Percentiles rank a stretch among this genome's conserved stretches.
These are phyloP conservation scores for Geranium incanum DNA, from an alignment of 441 rosid species.

Conservation along the genomic window DNA sequence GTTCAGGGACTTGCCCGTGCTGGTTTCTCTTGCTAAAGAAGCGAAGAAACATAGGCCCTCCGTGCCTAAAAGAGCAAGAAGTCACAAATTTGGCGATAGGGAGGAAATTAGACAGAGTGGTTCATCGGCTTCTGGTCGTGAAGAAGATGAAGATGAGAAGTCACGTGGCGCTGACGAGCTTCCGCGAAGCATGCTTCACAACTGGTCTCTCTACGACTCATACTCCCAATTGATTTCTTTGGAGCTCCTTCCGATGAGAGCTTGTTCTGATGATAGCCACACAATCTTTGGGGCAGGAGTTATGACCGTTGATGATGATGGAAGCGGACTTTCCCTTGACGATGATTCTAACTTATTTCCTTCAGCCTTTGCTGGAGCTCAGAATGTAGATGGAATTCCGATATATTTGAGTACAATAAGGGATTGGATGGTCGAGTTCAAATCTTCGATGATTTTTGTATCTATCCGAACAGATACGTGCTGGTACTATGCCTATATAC, in stretches of 20 bases:
- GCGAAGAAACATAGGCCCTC: constrained; percentile 27
- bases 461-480: constrained; percentile 69
- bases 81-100: constrained; percentile 27
- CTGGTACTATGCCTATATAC: constrained; percentile 38
- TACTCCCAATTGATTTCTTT: constrained; percentile 58
- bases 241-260: constrained; percentile 77
- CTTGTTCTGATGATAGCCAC: constrained; percentile 58
- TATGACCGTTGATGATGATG: constrained; percentile 60
- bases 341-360: constrained; percentile 34
- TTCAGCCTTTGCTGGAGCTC: constrained; percentile 25
- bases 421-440: constrained; percentile 78
- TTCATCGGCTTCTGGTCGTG: constrained; percentile 25
- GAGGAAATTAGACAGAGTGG: constrained; percentile 17
- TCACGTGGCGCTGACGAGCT: constrained; percentile 36
- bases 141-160: constrained; percentile 48
- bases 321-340: constrained; percentile 48
- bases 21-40: constrained; percentile 50
- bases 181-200: constrained; percentile 55
- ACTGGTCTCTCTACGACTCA: constrained; percentile 75
- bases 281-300: constrained; percentile 70
- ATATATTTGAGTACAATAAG: constrained; percentile 59
- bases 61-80: constrained; percentile 21
- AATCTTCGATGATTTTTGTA: constrained; percentile 40
- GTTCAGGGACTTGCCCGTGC: constrained; percentile 50
- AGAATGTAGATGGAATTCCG: constrained; percentile 40